Evolutionary conservation across 1,284 basidiomycete species (phyloP).

Genomic region (Heimioporus retisporus): DNA sequence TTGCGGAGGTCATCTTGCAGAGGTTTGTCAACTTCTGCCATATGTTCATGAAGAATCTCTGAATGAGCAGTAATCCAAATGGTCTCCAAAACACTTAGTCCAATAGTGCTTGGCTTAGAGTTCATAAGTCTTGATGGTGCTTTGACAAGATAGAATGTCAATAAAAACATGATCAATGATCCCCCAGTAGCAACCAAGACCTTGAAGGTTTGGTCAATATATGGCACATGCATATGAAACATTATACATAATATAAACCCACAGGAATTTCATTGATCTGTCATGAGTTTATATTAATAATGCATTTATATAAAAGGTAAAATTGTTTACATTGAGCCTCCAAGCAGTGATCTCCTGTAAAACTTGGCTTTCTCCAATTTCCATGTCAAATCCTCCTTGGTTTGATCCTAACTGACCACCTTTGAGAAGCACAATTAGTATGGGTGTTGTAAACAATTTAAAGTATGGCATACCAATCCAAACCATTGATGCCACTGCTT

Average conservation of each 20-base stretch:
- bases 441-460: not conserved
- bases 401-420: constrained; percentile 6
- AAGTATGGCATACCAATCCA: constrained; percentile 13
- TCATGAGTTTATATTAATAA: not conserved
- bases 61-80: constrained; percentile 2
- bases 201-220: not conserved
- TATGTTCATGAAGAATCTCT: not conserved
- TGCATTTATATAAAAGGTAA: not conserved
- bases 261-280: not conserved
- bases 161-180: not conserved
- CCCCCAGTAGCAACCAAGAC: not conserved
- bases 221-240: not conserved
- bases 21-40: not conserved
- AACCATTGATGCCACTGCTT: constrained; percentile 6
- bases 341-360: constrained; percentile 13
- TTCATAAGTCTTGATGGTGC: not conserved
- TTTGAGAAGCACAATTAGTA: not conserved
- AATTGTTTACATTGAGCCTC: constrained; percentile 26
- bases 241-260: not conserved
- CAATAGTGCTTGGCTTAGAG: not conserved
- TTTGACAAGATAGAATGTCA: not conserved
- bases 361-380: constrained; percentile 6
- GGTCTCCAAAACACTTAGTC: not conserved
- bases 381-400: constrained; percentile 17
- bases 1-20: not conserved